phyloP scores from a whole-genome alignment of 2,329 filamentous ascomycete species.

The Gremmenia infestans region DNA sequence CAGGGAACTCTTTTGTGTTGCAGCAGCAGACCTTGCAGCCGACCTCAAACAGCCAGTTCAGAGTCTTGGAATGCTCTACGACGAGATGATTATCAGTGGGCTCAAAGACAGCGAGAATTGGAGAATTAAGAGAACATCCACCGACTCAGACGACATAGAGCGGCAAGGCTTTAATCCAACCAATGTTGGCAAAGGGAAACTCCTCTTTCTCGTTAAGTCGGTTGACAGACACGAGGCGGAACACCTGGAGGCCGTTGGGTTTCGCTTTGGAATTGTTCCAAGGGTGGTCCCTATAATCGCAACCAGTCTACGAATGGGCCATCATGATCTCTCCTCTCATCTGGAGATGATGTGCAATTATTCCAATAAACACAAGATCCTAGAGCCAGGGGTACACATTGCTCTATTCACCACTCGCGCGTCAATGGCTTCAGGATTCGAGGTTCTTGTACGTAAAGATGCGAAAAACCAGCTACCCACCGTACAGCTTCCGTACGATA shows the following conservation, averaged over 20 bases:
- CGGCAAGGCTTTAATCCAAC: slow-evolving; percentile 33
- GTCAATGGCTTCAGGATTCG: slow-evolving; percentile 37
- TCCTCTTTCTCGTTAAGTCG: slow-evolving; percentile 72
- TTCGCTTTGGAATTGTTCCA: slow-evolving; percentile 66
- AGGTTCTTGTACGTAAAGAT: slow-evolving; percentile 24
- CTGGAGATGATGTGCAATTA: slow-evolving; percentile 62
- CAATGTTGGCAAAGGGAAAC: slow-evolving; percentile 62
- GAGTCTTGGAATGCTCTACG: slow-evolving; percentile 65
- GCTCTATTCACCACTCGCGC: slow-evolving; percentile 55
- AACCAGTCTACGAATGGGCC: slow-evolving; percentile 68
- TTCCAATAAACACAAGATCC: slow-evolving; percentile 41
- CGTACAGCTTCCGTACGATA: slow-evolving; percentile 44
- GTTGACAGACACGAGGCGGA: slow-evolving; percentile 55
- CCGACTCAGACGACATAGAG: slow-evolving; percentile 47
- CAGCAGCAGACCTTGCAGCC: slow-evolving; percentile 68
- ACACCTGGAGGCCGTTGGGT: slow-evolving; percentile 65
- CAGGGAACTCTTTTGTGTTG: slow-evolving; percentile 77
- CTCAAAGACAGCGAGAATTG: slow-evolving; percentile 20
- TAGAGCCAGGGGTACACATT: slow-evolving; percentile 50
- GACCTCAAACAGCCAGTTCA: slow-evolving; percentile 59
- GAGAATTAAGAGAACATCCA: slow-evolving; percentile 5
- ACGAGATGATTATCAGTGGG: slow-evolving; percentile 68
- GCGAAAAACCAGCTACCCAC: slow-evolving; percentile 57
- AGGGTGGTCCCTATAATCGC: slow-evolving; percentile 67
- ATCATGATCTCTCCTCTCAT: slow-evolving; percentile 53